Percentiles rank a stretch among this genome's conserved stretches.
Evolutionary conservation across 2,329 filamentous ascomycete species (phyloP).

Genomic region (Xylariaceae sp.): DNA sequence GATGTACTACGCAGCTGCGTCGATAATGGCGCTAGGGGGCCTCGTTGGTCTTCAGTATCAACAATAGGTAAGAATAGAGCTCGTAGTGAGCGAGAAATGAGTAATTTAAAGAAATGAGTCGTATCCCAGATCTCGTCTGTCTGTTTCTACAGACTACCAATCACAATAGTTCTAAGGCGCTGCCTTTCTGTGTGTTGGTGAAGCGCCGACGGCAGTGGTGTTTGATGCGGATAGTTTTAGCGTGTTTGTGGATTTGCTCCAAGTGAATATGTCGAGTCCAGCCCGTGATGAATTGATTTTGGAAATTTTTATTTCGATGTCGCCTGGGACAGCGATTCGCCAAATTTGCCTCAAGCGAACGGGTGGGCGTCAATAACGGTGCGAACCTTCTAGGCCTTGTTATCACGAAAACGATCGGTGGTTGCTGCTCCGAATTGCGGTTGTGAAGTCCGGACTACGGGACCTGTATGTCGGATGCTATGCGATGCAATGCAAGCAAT

Average conservation of each 20-base stretch:
- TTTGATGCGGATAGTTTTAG: constrained; percentile 12
- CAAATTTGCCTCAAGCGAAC: constrained; percentile 47
- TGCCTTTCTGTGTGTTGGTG: constrained; percentile 21
- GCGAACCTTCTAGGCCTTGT: constrained; percentile 40
- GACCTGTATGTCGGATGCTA: constrained; percentile 22
- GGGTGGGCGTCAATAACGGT: constrained; percentile 31
- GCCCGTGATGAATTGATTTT: constrained; percentile 31
- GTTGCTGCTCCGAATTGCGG: constrained; percentile 2
- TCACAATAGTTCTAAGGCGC: constrained; percentile 20
- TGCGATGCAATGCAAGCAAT: constrained; percentile 12
- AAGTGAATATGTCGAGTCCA: constrained; percentile 40
- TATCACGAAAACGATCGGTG: constrained; percentile 27
- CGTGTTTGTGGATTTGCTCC: constrained; percentile 8
- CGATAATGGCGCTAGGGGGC: constrained; percentile 8
- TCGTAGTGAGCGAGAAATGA: constrained; percentile 11
- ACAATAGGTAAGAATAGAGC: background rate
- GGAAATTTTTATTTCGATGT: constrained; percentile 14
- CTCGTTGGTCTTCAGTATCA: constrained; percentile 5
- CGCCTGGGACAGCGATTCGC: constrained; percentile 11
- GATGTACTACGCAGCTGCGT: constrained; percentile 27
- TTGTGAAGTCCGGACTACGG: constrained; percentile 17
- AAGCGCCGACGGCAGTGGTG: constrained; percentile 9
- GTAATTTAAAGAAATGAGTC: constrained; percentile 18
- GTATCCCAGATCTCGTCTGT: constrained; percentile 15
- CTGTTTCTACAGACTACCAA: constrained; percentile 6